phyloP scores from a whole-genome alignment of 371 early-diverging fungal species.

The Cokeromyces recurvatus region DNA sequence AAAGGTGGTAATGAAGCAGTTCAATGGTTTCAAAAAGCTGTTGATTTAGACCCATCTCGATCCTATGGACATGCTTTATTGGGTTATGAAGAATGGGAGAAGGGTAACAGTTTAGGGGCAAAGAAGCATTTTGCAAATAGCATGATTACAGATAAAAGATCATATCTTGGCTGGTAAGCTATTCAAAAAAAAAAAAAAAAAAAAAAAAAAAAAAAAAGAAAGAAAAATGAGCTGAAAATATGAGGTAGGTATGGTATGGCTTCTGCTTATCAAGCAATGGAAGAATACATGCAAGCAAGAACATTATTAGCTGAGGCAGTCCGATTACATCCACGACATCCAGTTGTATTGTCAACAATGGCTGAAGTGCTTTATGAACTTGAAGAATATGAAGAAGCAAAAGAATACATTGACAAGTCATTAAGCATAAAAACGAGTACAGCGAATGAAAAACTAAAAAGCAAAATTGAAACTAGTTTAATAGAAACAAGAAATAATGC shows the following conservation, averaged over 20 bases:
- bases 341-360: constrained; percentile 25
- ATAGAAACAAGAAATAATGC: no score
- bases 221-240: not conserved
- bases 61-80: constrained; percentile 32
- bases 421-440: not conserved
- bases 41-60: constrained; percentile 21
- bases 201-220: constrained; percentile 2
- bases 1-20: constrained; percentile 25
- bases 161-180: constrained; percentile 32
- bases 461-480: constrained; percentile 2
- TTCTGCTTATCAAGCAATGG: constrained; percentile 22
- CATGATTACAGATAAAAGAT: constrained; percentile 27
- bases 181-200: not conserved
- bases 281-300: constrained; percentile 20
- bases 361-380: constrained; percentile 24
- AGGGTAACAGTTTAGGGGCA: constrained; percentile 26
- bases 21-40: constrained; percentile 39
- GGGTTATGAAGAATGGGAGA: constrained; percentile 41
- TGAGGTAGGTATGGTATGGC: constrained; percentile 24
- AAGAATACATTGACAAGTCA: constrained; percentile 1
- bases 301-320: constrained; percentile 27
- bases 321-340: constrained; percentile 31
- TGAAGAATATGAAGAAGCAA: constrained; percentile 5
- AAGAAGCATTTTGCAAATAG: constrained; percentile 30
- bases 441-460: not conserved